phyloP scores from a whole-genome alignment of 805 yeast species.

The Spathaspora passalidarum region DNA sequence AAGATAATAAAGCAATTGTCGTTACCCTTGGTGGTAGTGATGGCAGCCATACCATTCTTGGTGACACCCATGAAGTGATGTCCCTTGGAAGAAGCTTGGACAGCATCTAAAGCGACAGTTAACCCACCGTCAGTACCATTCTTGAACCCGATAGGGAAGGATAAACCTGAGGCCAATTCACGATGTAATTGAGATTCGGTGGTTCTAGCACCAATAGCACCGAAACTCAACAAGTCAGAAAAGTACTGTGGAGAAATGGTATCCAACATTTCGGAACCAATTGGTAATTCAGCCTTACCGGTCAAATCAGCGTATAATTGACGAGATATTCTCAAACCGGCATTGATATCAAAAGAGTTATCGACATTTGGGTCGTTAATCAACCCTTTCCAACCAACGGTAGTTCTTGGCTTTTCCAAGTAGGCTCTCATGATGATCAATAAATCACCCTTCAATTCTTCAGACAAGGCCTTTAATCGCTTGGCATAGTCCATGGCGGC shows the following conservation, averaged over 20 bases:
- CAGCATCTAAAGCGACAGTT: slow-evolving; percentile 91
- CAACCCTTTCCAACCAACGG: slow-evolving; percentile 98
- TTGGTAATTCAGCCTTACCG: slow-evolving; percentile 69
- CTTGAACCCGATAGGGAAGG: slow-evolving; percentile 99
- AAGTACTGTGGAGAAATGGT: slow-evolving; percentile 96
- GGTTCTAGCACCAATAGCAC: slow-evolving; percentile 99
- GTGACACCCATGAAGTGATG: slow-evolving; percentile 98
- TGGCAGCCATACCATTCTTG: slow-evolving; percentile 95
- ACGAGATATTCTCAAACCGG: slow-evolving; percentile 87
- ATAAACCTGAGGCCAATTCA: slow-evolving; percentile 93
- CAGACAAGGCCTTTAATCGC: slow-evolving; percentile 62
- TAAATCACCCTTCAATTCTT: slow-evolving; percentile 71
- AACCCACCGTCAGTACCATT: slow-evolving; percentile 97
- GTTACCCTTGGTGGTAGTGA: slow-evolving; percentile 94
- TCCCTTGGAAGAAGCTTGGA: slow-evolving; percentile 83
- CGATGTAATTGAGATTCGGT: slow-evolving; percentile 98
- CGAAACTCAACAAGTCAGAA: slow-evolving; percentile 85
- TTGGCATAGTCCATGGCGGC: slow-evolving; percentile 87
- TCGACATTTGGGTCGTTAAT: slow-evolving; percentile 96
- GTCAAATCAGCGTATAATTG: slow-evolving; percentile 81
- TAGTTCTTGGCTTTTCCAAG: slow-evolving; percentile 97
- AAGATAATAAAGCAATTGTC: slow-evolving; percentile 89
- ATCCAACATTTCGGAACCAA: slow-evolving; percentile 97
- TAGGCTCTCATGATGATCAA: slow-evolving; percentile 95
- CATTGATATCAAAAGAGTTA: slow-evolving; percentile 89